phyloP scores from a whole-genome alignment of 192 early-diverging fungal genomes.

The Podila minutissima region DNA sequence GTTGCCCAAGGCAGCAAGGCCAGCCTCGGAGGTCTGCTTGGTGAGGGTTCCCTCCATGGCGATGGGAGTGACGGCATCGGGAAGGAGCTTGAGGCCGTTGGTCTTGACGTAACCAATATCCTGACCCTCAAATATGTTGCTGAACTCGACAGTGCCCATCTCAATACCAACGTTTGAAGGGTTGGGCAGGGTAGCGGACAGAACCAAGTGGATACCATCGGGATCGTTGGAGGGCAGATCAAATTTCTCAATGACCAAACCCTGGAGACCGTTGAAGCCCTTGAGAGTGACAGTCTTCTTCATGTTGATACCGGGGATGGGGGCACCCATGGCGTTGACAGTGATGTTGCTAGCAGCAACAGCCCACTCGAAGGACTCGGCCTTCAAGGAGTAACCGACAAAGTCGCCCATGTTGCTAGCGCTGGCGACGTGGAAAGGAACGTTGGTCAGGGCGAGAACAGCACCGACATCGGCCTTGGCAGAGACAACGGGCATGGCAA shows the following conservation, averaged over 20 bases:
- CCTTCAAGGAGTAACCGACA: slow-evolving; percentile 58
- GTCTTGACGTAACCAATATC: slow-evolving; percentile 54
- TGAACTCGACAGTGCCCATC: slow-evolving; percentile 62
- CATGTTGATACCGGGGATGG: slow-evolving; percentile 58
- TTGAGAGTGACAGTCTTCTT: slow-evolving; percentile 60
- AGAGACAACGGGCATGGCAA: slow-evolving; percentile 56
- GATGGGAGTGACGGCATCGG: slow-evolving; percentile 29
- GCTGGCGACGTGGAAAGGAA: slow-evolving; percentile 53
- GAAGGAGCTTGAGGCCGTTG: slow-evolving; percentile 32
- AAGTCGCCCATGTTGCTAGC: slow-evolving; percentile 57
- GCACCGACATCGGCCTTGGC: slow-evolving; percentile 61
- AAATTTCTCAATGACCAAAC: slow-evolving; percentile 50
- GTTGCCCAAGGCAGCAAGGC: slow-evolving; percentile 55
- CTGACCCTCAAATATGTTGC: slow-evolving; percentile 45
- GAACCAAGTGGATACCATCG: slow-evolving; percentile 38
- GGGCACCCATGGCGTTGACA: slow-evolving; percentile 63
- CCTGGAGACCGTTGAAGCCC: slow-evolving; percentile 58
- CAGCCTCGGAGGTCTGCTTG: slow-evolving; percentile 56
- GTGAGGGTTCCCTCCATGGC: slow-evolving; percentile 61
- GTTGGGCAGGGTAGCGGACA: slow-evolving; percentile 49
- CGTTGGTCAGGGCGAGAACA: slow-evolving; percentile 51
- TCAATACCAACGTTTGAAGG: slow-evolving; percentile 64
- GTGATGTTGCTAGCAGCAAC: slow-evolving; percentile 55
- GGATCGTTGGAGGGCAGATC: slow-evolving; percentile 64
- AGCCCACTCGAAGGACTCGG: slow-evolving; percentile 58